Base-by-base conservation (phyloP, 495 filamentous ascomycete species). In the Chaetomium cochliodes region DNA sequence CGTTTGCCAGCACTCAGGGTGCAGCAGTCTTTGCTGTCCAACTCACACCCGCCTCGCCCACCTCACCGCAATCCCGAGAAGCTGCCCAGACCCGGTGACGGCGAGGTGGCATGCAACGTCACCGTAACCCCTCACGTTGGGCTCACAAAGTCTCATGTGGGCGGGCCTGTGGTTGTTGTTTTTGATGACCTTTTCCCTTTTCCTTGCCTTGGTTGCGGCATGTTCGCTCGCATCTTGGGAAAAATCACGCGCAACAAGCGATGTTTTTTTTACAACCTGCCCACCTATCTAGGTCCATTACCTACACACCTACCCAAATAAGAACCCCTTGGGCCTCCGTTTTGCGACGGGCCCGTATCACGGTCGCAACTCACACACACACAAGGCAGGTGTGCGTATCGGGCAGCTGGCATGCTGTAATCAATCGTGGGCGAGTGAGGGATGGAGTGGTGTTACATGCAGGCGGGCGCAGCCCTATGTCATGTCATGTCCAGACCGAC, bases 31-130 rank as follows among this genome's bases (percentile, higher is more conserved):
- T 61, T 3, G n/a, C 18, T 44, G 47, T 62, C 37, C 51, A 44
- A 22, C 49, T 26, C 37, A 50, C n/a, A n/a, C n/a, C n/a, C n/a
- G n/a, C n/a, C n/a, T n/a, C n/a, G n/a, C 58, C 23, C 58, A 58
- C 58, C 47, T 39, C 26, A 63, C 51, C 52, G 25, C 51, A 61
- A 53, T 37, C 33, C 33, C 33, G 33, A 30, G n/a, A 37, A 37
- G 33, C 33, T 37, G 33, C 33, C 33, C 5, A 20, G 51, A 33
- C 37, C 20, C 28, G 28, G 28, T 30, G 13, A 20, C 13, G 60
- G 18, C 42, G 39, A 50, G 46, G 60, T 39, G 60, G 51, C 41
- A 63, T 63, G 61, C 52, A 63, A 63, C 61, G 61, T 63, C 61
- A 63, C 22, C 61, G 52, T 23, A 12, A 25, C 42, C 52, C 61